Base-by-base conservation (phyloP, 1,284 basidiomycete species). In the Phaffia rhodozyma region DNA sequence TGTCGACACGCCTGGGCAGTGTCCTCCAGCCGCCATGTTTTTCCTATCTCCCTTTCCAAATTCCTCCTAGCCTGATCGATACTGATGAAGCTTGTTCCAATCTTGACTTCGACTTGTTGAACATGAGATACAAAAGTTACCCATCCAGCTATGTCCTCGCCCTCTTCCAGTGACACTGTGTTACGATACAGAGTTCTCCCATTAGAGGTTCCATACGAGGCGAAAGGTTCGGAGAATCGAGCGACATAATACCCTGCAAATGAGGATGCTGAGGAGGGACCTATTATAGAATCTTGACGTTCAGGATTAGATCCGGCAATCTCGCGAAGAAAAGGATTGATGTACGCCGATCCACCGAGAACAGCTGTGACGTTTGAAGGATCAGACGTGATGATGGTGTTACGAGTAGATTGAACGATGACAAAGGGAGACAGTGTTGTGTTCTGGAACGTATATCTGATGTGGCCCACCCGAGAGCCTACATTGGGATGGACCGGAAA, bases 21-120 rank as follows among this genome's bases (percentile, higher is more conserved):
- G 55, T 81, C 72, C 68, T 87, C 86, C 5, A 91, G 67, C 53
- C 77, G 79, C 0, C 79, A 81, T 67, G 74, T 65, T 13, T 60
- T 62, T 23, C 70, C 71, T 0, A 77, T 69, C 64, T 77, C 76
- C 27, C 71, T 68, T 43, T 88, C 83, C 0, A 77, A 83, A 80
- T 69, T 87, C 78, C 77, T 87, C 54, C 84, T 75, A 0, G 89
- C 89, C 70, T 89, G 87, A 7, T 85, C 83, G 20, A 84, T 76
- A 0, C 85, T 87, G 66, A 91, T 86, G 70, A 89, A 87, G 13
- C 86, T 89, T 11, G 86, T 84, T 0, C 86, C 87, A 1, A 91
- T 77, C 11, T 86, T 79, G 7, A 87, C 82, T 21, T 82, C 78
- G 43, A 89, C 79, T 1, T 72, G 72, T 20, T 70, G 68, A 20